Evolutionary conservation across 768 basidiomycete species (phyloP), one percentile per base, ranked within the genome.

Genomic region (Rhodotorula paludigena): DNA sequence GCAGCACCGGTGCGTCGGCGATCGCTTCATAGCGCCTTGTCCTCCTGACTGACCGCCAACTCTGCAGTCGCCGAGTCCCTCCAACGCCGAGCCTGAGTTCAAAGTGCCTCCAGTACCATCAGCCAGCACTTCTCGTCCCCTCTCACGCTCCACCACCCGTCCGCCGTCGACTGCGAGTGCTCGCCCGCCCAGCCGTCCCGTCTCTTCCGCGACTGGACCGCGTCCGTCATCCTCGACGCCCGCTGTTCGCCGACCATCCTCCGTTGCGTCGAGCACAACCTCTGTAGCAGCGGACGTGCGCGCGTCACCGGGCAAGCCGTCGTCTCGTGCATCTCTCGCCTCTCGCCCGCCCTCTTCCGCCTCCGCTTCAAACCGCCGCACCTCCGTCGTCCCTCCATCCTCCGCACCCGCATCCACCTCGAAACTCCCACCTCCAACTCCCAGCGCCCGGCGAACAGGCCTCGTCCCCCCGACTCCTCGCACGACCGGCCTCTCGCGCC

Each of bases 61-160:
- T 23, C 16, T 23, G 3, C 30, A 32, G 30, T 57, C 55, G 3
- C 36, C 63, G 10, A 56, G 16, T 5, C 57, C 65, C 78, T 83
- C 32, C 83, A 83, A 53, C 83, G 21, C n/a, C 55, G 45, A 6
- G 47, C 47, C 47, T 28, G 47, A 48, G 47, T 57, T 59, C 54
- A 60, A 67, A 33, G 41, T 49, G 0, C 66, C 59, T 5, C 59
- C 66, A 1, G n/a, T 59, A 2, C 66, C 60, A 14, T 28, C 67
- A 16, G 9, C 57, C 8, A 33, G 48, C 81, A 79, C 33, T 60
- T 66, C 61, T 28, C 47, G 47, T 14, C 47, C 47, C 7, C 10
- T 48, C 2, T 48, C 47, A 1, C 47, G 47, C n/a, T n/a, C n/a
- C n/a, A n/a, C n/a, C n/a, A n/a, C n/a, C n/a, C n/a, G n/a, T n/a